Percentiles rank a stretch among this genome's conserved stretches.
phyloP scores from a whole-genome alignment of 1,139 yeast species.

The Debaryomycetaceae sp. region DNA sequence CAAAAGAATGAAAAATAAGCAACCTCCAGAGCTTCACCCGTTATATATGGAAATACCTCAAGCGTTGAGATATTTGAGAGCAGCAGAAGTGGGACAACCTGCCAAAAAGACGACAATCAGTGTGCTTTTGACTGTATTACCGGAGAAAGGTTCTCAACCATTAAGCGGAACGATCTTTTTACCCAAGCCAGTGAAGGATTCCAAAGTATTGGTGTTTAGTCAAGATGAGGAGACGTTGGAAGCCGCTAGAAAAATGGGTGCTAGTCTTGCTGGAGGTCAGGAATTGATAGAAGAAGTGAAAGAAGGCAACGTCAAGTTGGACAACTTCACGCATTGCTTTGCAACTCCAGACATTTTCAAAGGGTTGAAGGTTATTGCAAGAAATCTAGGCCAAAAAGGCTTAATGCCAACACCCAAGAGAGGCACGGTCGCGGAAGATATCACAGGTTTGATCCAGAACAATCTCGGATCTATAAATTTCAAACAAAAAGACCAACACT shows the following conservation, averaged over 20 bases:
- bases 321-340: conserved; percentile 69
- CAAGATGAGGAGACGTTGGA: conserved; percentile 49
- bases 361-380: conserved; percentile 63
- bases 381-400: conserved; percentile 83
- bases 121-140: conserved; percentile 62
- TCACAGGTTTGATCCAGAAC: conserved; percentile 48
- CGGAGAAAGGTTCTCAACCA: conserved; percentile 78
- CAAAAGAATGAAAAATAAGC: conserved; percentile 37
- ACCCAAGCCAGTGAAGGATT: conserved; percentile 71
- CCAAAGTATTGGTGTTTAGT: conserved; percentile 68
- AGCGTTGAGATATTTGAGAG: conserved; percentile 78
- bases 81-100: conserved; percentile 87
- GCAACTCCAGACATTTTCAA: conserved; percentile 81
- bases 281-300: conserved; percentile 65
- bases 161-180: conserved; percentile 69
- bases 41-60: conserved; percentile 67
- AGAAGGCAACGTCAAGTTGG: conserved; percentile 50
- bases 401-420: conserved; percentile 84
- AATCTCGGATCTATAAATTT: conserved; percentile 69
- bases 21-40: conserved; percentile 51
- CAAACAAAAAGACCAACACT: conserved; percentile 61
- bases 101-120: conserved; percentile 64
- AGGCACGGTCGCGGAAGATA: conserved; percentile 79
- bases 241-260: conserved; percentile 57
- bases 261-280: conserved; percentile 62